Evolutionary conservation across 768 basidiomycete species (phyloP), one percentile per base, ranked within the genome.

Genomic region (Leucocoprinus sp.): DNA sequence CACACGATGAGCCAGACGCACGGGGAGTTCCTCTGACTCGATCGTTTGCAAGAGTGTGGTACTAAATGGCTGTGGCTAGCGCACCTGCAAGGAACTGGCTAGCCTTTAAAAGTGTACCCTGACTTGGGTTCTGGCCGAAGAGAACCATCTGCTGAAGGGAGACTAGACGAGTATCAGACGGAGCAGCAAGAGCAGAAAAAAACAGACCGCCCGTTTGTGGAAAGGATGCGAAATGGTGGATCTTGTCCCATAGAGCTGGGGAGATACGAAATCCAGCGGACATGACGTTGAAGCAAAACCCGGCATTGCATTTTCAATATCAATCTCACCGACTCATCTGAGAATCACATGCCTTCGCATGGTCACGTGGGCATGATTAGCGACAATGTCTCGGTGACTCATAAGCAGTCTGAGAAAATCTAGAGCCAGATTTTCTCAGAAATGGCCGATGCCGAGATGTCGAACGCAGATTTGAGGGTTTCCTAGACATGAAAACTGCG

Each of bases 101-200:
- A 0, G 89, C 96, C 58, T 84, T 85, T n/a, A 97, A 66, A 8
- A 99, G 72, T 0, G 95, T 99, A 0, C 95, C 95, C 60, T 95
- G 90, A 44, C 80, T 84, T 0, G 95, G 93, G 57, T 97, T 88
- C 68, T 96, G 92, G 0, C 95, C 95, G 58, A 99, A 97, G 43
- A 87, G 75, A 40, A 96, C 91, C 93, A 99, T 97, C 66, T 98
- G 95, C 64, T 96, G 88, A 15, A 97, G 72, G 0, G 93, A 96
- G 2, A 98, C 93, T 89, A 27, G 12, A 17, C 26, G 41, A 31
- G 18, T 37, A 33, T 27, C 11, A 42, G 28, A 4, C 61, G 75
- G 18, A 80, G 79, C 80, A 11, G 84, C 48, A 22, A 15, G 49
- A 8, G 31, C 21, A 42, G 26, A 22, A 7, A 5, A 17, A 8